phyloP scores from a whole-genome alignment of 2,329 filamentous ascomycete species.

The Talaromyces sp. region DNA sequence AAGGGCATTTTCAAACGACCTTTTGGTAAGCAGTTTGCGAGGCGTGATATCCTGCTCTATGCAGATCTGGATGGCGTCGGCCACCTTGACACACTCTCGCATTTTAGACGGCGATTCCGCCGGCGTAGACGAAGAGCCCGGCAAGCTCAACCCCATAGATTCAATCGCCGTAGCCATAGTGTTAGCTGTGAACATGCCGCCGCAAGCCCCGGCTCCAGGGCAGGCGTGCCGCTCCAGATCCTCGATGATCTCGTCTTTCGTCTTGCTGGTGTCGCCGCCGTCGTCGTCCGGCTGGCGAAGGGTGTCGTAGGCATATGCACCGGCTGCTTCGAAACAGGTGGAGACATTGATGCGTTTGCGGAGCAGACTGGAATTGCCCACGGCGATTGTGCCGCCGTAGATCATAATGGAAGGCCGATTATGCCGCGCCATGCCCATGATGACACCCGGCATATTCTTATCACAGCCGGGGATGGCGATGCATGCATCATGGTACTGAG shows the following conservation, averaged over 20 bases:
- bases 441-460: conserved; percentile 94
- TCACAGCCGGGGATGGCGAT: conserved; percentile 92
- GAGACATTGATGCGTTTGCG: conserved; percentile 80
- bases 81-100: conserved; percentile 78
- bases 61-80: conserved; percentile 70
- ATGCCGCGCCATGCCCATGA: conserved; percentile 86
- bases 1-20: conserved; percentile 80
- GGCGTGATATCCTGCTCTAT: conserved; percentile 81
- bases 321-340: conserved; percentile 82
- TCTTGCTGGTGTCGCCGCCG: conserved; percentile 60
- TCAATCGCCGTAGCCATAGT: conserved; percentile 91
- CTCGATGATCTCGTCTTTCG: conserved; percentile 71
- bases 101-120: conserved; percentile 77
- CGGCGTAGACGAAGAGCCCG: conserved; percentile 78
- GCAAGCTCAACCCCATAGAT: conserved; percentile 77
- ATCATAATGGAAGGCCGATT: conserved; percentile 94
- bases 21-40: conserved; percentile 72
- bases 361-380: conserved; percentile 74
- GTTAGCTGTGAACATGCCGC: conserved; percentile 93
- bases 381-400: conserved; percentile 86
- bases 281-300: conserved; percentile 67
- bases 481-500: conserved; percentile 88
- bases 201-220: conserved; percentile 73
- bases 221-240: conserved; percentile 80
- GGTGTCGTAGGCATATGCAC: conserved; percentile 73